Conservation (phyloP, 1,284 basidiomycete genomes). For the Athelia psychrophila region DNA sequence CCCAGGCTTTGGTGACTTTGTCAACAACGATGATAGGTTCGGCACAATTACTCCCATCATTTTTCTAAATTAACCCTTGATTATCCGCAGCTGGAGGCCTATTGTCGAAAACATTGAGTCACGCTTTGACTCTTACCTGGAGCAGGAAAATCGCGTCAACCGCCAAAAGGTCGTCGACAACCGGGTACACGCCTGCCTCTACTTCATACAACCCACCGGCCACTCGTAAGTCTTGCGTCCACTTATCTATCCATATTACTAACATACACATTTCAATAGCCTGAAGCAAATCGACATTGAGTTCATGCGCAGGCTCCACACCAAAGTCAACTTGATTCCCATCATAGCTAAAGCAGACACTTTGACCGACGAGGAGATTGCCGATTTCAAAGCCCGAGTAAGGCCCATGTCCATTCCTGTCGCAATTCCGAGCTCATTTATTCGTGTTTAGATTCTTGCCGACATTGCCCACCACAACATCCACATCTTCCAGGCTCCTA, state of each 20-base stretch:
- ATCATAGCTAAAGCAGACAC: conserved; percentile 97
- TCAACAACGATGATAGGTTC: conserved; percentile 96
- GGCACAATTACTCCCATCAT: conserved; percentile 14
- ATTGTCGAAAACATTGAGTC: conserved; percentile 97
- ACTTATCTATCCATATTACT: conserved; percentile 6
- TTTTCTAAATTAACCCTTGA: conserved; percentile 3
- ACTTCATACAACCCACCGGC: conserved; percentile 97
- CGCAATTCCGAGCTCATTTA: not conserved
- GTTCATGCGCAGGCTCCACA: conserved; percentile 95
- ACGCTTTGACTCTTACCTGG: conserved; percentile 93
- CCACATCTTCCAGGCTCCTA: conserved; percentile 93
- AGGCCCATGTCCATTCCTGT: conserved; percentile 16
- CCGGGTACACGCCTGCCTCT: conserved; percentile 91
- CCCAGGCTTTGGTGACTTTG: conserved; percentile 95
- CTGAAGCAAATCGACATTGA: conserved; percentile 96
- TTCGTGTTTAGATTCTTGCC: conserved; percentile 65
- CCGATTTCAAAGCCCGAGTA: conserved; percentile 89
- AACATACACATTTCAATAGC: conserved; percentile 41
- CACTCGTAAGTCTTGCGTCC: conserved; percentile 75
- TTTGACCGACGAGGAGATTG: conserved; percentile 92
- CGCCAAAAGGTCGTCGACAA: conserved; percentile 84
- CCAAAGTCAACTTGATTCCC: conserved; percentile 95
- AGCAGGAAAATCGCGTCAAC: conserved; percentile 98
- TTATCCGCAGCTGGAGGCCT: conserved; percentile 81
- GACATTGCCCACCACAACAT: conserved; percentile 94